Percentiles rank a stretch among this genome's conserved stretches.
phyloP scores from a whole-genome alignment of 768 basidiomycete species.

The Lentinula detonsa region DNA sequence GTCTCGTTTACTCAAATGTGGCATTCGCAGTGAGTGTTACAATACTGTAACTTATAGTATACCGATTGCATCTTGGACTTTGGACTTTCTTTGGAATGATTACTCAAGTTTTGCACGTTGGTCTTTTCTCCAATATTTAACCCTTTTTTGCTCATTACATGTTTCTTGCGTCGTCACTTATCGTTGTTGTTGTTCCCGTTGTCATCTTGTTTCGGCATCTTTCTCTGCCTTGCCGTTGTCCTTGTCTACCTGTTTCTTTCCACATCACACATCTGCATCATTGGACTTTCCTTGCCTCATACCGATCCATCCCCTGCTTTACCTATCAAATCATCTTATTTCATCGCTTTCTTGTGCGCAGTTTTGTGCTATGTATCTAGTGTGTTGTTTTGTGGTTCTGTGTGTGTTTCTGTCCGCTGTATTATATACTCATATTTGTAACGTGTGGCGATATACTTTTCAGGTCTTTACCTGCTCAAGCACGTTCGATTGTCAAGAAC shows the following conservation, averaged over 20 bases:
- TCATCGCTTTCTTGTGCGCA: neutral
- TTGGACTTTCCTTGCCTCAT: neutral
- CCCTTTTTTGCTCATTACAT: neutral
- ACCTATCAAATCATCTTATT: no score
- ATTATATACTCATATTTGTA: neutral
- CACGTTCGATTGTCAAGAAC: no score
- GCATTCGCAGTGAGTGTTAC: neutral
- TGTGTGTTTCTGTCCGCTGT: neutral
- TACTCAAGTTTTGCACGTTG: neutral
- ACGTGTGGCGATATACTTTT: no score
- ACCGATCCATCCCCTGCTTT: no score
- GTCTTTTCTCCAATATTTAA: neutral
- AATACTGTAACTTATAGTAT: neutral
- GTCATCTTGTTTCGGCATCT: no score
- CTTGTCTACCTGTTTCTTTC: neutral
- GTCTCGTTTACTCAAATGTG: no score
- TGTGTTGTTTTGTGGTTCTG: neutral
- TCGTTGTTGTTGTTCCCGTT: neutral
- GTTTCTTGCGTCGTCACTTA: neutral
- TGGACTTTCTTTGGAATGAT: neutral
- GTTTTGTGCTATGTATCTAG: neutral
- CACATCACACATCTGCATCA: neutral
- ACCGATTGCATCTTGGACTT: neutral
- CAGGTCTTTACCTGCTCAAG: no score
- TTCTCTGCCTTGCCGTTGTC: no score